Evolutionary conservation across 2,329 filamentous ascomycete species (phyloP).

Genomic region (Aspergillus fijiensis): DNA sequence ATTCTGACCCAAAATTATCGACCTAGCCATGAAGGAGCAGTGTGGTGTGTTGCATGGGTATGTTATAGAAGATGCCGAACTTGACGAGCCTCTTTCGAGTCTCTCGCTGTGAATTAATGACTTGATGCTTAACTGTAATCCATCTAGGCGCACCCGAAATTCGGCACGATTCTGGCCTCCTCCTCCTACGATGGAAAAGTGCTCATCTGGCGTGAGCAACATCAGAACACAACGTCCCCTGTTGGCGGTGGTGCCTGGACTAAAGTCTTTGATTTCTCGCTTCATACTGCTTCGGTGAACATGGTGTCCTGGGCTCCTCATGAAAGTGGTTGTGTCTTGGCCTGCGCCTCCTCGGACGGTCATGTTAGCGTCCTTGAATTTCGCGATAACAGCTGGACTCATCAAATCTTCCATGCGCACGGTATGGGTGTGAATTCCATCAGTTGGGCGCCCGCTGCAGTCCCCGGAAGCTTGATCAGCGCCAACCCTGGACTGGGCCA

Average conservation of each 20-base stretch:
- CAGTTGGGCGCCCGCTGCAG: conserved; percentile 85
- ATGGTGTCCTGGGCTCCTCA: conserved; percentile 97
- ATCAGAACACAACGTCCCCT: conserved; percentile 38
- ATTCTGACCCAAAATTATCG: neutral
- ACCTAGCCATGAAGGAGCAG: conserved; percentile 85
- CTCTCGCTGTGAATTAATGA: neutral
- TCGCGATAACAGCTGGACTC: conserved; percentile 90
- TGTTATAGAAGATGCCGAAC: conserved; percentile 21
- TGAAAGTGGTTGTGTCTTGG: conserved; percentile 89
- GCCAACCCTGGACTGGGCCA: conserved; percentile 62
- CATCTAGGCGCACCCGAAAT: conserved; percentile 81
- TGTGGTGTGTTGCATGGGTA: conserved; percentile 95
- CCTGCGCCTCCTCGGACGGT: conserved; percentile 91
- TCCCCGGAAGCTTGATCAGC: conserved; percentile 80
- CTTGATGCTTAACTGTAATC: neutral
- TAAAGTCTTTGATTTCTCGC: conserved; percentile 86
- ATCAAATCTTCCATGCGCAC: conserved; percentile 87
- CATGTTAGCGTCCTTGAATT: conserved; percentile 94
- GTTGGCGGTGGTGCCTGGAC: conserved; percentile 64
- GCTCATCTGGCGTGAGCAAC: conserved; percentile 93
- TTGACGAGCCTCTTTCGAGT: neutral
- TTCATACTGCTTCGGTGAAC: conserved; percentile 96
- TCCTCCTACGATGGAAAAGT: conserved; percentile 97
- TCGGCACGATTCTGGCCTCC: conserved; percentile 94
- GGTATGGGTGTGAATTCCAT: conserved; percentile 94